Percentiles rank a stretch among this genome's conserved stretches.
Evolutionary conservation across 495 filamentous ascomycete species (phyloP).

Genomic region (Neurospora sp.): DNA sequence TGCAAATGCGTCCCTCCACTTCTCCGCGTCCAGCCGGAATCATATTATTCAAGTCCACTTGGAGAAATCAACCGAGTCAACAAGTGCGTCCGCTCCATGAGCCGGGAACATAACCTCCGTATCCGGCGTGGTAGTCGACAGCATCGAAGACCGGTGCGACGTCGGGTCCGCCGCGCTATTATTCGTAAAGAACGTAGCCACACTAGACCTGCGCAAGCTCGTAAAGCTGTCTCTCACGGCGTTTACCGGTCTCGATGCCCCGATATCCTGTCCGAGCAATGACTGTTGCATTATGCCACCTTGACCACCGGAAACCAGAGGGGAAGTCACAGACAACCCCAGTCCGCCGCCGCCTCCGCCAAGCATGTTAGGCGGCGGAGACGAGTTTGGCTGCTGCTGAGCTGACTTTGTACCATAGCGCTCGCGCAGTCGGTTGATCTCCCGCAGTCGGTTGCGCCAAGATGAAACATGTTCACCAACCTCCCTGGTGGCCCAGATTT

Average conservation of each 20-base stretch:
- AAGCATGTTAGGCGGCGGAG: conserved; percentile 31
- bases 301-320: neutral
- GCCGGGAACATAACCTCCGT: conserved; percentile 28
- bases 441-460: conserved; percentile 76
- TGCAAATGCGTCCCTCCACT: neutral
- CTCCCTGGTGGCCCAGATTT: conserved; percentile 72
- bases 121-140: conserved; percentile 38
- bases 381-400: conserved; percentile 25
- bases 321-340: neutral
- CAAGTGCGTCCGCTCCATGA: conserved; percentile 36
- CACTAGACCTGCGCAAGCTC: conserved; percentile 40
- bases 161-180: conserved; percentile 33
- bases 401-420: conserved; percentile 28
- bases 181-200: conserved; percentile 44
- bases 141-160: conserved; percentile 41
- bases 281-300: conserved; percentile 8
- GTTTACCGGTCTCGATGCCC: conserved; percentile 26
- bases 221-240: conserved; percentile 41
- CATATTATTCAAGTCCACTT: conserved; percentile 38
- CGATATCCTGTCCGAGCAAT: conserved; percentile 1
- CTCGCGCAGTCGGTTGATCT: conserved; percentile 76
- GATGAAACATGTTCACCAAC: conserved; percentile 79
- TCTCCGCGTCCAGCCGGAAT: neutral
- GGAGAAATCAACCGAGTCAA: conserved; percentile 51
- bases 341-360: conserved; percentile 4